A percentile compares a stretch with the other conserved stretches of the same genome.
phyloP scores from a whole-genome alignment of 2,329 filamentous ascomycete genomes.

The Claviceps humidiphila region DNA sequence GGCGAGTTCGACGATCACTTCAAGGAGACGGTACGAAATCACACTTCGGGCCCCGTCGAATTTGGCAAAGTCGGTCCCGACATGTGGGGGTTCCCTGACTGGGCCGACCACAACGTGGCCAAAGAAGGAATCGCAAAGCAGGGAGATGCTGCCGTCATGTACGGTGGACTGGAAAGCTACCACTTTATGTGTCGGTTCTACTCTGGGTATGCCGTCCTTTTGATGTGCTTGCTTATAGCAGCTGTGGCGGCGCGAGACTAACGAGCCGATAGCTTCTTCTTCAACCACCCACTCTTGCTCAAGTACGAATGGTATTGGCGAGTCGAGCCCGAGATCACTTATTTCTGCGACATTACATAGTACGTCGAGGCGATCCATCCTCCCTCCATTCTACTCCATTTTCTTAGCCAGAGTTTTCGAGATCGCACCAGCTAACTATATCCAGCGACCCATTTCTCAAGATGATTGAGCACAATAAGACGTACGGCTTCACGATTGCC shows the following conservation, averaged over 20 bases:
- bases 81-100: conserved; percentile 96
- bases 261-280: conserved; percentile 58
- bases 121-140: conserved; percentile 95
- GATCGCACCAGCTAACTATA: not conserved
- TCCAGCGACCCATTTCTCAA: conserved; percentile 70
- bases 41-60: conserved; percentile 78
- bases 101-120: conserved; percentile 86
- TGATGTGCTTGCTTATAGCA: not conserved
- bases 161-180: conserved; percentile 96
- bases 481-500: conserved; percentile 96
- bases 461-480: conserved; percentile 93
- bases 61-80: conserved; percentile 84
- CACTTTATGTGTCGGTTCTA: conserved; percentile 99
- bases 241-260: conserved; percentile 7
- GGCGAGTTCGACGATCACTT: conserved; percentile 93
- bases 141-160: conserved; percentile 96
- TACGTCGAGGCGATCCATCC: conserved; percentile 24
- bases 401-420: not conserved
- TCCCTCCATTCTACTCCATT: not conserved
- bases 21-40: conserved; percentile 74
- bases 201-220: conserved; percentile 56
- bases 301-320: conserved; percentile 99
- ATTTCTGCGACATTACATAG: conserved; percentile 99
- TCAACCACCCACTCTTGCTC: conserved; percentile 83
- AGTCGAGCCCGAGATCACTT: conserved; percentile 97